Evolutionary conservation across 495 filamentous ascomycete genomes (phyloP), one percentile per base, ranked within the genome.

Genomic region (Parachaetomium inaequale): DNA sequence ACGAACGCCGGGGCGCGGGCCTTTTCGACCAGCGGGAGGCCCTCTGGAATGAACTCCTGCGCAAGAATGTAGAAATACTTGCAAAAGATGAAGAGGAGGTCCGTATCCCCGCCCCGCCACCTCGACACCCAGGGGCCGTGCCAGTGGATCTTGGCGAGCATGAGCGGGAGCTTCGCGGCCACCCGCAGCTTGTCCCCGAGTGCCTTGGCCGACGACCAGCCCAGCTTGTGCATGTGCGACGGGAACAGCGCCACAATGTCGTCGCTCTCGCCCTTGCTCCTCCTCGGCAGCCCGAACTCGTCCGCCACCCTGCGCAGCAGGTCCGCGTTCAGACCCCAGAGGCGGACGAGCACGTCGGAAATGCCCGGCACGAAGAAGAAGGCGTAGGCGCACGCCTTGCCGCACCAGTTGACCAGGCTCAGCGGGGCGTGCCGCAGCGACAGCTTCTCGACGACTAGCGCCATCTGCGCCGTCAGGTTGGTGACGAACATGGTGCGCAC

Each of bases 331-430:
- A 89, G 78, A 43, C 85, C 84, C 94, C 93, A 96, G 26, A 97
- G 75, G 28, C 91, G 83, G 29, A 96, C 85, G 55, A 98, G 79
- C 42, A 93, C 84, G 67, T 97, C 93, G 40, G 92, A 88, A 59
- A 96, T 83, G 19, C 92, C 92, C 0, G 92, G 89, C 42, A 91
- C 94, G 72, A 96, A 98, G 70, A 94, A 95, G 75, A 96, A 98
- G 36, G 94, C 94, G 74, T 96, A 97, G 10, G 94, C 94, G 66
- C 87, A 89, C 17, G 92, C 91, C 74, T 95, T 97, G 55, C 93
- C 94, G 69, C 91, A 94, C 75, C 96, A 98, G 34, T 88, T 86
- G 50, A 98, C 92, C 62, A 98, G 74, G 69, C 90, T 95, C 40
- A 90, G 85, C n/a, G 94, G 90, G n/a, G 92, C 90, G 68, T 90